A percentile compares a stretch with the other conserved stretches of the same genome.
Evolutionary conservation across 2,329 filamentous ascomycete genomes (phyloP).

Genomic region (Xylariaceae sp.): DNA sequence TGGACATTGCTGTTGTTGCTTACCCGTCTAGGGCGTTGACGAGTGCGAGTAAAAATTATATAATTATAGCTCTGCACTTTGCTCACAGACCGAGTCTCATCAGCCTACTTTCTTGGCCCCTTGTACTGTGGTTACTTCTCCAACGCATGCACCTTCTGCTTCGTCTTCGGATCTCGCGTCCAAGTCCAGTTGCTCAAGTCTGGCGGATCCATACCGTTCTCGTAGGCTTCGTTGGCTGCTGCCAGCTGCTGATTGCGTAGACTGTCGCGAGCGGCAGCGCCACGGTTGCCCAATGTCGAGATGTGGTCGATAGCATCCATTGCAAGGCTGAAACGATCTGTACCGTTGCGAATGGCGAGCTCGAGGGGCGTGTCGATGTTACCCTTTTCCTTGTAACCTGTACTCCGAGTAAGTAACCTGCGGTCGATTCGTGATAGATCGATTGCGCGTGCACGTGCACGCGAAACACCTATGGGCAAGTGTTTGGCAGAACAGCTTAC

Average conservation of each 20-base stretch:
- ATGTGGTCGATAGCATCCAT: constrained; percentile 73
- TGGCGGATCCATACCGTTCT: constrained; percentile 66
- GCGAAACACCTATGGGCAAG: background rate
- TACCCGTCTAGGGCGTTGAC: too few species aligned
- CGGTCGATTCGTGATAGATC: too few species aligned
- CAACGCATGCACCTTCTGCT: background rate
- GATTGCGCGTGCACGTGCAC: background rate
- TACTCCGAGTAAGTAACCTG: too few species aligned
- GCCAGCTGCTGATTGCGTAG: constrained; percentile 62
- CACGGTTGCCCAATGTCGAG: constrained; percentile 58
- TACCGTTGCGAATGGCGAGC: constrained; percentile 72
- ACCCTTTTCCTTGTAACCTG: constrained; percentile 72
- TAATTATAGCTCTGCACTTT: too few species aligned
- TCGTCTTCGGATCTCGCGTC: constrained; percentile 39
- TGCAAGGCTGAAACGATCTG: constrained; percentile 72
- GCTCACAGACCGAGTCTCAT: too few species aligned
- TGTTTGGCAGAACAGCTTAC: constrained; percentile 21
- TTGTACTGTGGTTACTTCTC: too few species aligned
- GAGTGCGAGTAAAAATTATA: too few species aligned
- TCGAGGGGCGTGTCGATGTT: constrained; percentile 81
- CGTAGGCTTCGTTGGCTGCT: constrained; percentile 62
- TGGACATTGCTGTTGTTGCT: too few species aligned
- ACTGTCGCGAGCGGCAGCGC: constrained; percentile 57
- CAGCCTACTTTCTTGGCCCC: too few species aligned
- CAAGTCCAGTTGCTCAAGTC: constrained; percentile 64